These are phyloP conservation scores for Tetrapisispora taiwanensis DNA, from an alignment of 805 yeast genomes.

Conservation along the genomic window DNA sequence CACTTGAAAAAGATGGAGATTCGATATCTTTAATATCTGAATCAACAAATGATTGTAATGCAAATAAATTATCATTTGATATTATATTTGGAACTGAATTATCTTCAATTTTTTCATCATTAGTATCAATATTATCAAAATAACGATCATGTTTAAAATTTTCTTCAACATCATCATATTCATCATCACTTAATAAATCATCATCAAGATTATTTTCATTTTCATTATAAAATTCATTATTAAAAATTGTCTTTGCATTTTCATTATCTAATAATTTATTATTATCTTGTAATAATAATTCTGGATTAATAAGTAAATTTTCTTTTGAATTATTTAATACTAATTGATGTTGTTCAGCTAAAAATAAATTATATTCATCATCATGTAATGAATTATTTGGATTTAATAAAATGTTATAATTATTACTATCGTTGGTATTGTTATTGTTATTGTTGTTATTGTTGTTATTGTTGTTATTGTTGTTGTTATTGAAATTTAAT, in stretches of 20 bases:
- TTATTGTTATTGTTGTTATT: too few species aligned
- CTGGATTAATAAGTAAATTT: slow-evolving; percentile 17
- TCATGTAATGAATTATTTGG: slow-evolving; percentile 11
- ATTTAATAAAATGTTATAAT: slow-evolving; percentile 4
- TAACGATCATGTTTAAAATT: neutral
- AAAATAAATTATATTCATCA: slow-evolving; percentile 11
- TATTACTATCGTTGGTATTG: neutral
- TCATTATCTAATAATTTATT: slow-evolving; percentile 17
- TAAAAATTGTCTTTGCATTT: slow-evolving; percentile 24
- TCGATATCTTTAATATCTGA: neutral
- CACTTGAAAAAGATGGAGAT: neutral
- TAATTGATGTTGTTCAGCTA: slow-evolving; percentile 1
- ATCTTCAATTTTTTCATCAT: slow-evolving; percentile 2
- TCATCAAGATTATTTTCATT: slow-evolving; percentile 15
- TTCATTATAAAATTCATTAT: slow-evolving; percentile 25
- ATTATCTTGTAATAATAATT: slow-evolving; percentile 19
- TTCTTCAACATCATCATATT: slow-evolving; percentile 18
- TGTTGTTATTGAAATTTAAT: neutral
- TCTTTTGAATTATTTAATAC: slow-evolving; percentile 7
- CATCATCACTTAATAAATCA: slow-evolving; percentile 22
- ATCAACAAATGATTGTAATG: slow-evolving; percentile 2
- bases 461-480: too few species aligned
- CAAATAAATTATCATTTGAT: neutral
- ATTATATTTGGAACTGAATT: neutral
- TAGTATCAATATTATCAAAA: slow-evolving; percentile 12